These are phyloP conservation scores for Antitrichia curtipendula DNA, from an alignment of 225 moss, liverwort and hornwort genomes.

Conservation along the genomic window DNA sequence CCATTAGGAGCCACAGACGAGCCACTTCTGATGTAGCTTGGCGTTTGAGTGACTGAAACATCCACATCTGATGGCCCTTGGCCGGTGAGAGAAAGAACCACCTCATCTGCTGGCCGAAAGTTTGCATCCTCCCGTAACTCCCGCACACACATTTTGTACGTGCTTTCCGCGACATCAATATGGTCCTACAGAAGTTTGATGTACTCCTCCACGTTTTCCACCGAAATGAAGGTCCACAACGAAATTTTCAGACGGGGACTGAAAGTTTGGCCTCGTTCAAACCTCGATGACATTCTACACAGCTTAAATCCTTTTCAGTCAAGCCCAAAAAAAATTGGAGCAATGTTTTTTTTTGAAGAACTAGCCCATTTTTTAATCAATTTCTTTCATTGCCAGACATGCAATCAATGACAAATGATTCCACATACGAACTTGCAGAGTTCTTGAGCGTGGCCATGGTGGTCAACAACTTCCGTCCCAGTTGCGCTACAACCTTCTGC, in stretches of 20 bases:
- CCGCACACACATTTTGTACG: constrained; percentile 28
- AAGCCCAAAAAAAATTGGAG: not conserved
- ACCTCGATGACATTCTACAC: not conserved
- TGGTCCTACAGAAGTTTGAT: constrained; percentile 28
- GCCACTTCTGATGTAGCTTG: not conserved
- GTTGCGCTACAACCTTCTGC: too few species aligned
- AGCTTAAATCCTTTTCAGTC: not conserved
- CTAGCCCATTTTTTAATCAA: not conserved
- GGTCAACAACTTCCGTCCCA: too few species aligned
- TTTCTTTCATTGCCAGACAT: not conserved
- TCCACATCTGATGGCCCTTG: not conserved
- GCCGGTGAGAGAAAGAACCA: constrained; percentile 36
- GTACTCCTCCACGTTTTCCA: constrained; percentile 37
- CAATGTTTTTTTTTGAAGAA: not conserved
- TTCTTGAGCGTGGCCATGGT: too few species aligned
- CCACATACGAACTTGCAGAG: not conserved
- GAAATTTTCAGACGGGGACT: not conserved
- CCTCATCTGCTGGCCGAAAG: constrained; percentile 32
- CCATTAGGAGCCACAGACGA: not conserved
- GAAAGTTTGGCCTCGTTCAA: not conserved
- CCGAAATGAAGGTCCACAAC: constrained; percentile 7
- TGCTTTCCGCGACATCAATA: constrained; percentile 17
- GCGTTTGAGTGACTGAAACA: not conserved
- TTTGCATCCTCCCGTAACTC: constrained; percentile 37
- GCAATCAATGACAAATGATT: not conserved